Base-by-base conservation (phyloP, 306 rosid species). In the Carpinus fangiana region DNA sequence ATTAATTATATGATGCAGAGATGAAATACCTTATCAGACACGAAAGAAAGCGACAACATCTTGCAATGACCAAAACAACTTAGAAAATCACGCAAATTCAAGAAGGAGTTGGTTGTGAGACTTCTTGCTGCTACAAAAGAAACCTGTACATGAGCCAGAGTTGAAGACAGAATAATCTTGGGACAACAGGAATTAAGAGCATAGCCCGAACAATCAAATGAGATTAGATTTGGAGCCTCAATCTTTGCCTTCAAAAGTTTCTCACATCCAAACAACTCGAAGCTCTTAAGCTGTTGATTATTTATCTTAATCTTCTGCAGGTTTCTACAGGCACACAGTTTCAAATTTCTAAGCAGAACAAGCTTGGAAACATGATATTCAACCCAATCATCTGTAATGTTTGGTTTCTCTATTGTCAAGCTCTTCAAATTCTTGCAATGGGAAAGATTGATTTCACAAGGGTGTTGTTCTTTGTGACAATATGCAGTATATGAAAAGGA, bases 151-250 rank as follows among this genome's bases (percentile, higher is more conserved):
- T 68, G 4, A 0, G 45, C 55, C 9, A 3, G 1, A 17, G 7
- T 10, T 2, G 66, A 56, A 9, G 7, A 12, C 12, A 56, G 23
- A 2, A 1, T 43, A 17, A 77, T 10, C 34, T 41, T 43, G 13
- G 16, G 16, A 12, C 6, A 8, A 8, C 28, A 31, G 26, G 16
- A 0, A 12, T 38, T 0, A 46, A 26, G 10, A 1, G 8, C 9
- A 23, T 23, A 23, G 11, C 74, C 74, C 0, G 2, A 6, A 48
- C 21, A 77, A 9, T 3, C 21, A 4, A 77, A 54, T 23, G 54
- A 68, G 9, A n/a, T 21, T 53, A 77, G 56, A 9, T 41, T 77
- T n/a, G 69, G 69, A 23, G 80, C 75, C 9, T 54, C 8, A 4
- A 77, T 69, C 53, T 52, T 41, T 5, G 18, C 20, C 3, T 3